Conservation (phyloP, 2,329 filamentous ascomycete genomes). For the Claviceps quebecensis region DNA sequence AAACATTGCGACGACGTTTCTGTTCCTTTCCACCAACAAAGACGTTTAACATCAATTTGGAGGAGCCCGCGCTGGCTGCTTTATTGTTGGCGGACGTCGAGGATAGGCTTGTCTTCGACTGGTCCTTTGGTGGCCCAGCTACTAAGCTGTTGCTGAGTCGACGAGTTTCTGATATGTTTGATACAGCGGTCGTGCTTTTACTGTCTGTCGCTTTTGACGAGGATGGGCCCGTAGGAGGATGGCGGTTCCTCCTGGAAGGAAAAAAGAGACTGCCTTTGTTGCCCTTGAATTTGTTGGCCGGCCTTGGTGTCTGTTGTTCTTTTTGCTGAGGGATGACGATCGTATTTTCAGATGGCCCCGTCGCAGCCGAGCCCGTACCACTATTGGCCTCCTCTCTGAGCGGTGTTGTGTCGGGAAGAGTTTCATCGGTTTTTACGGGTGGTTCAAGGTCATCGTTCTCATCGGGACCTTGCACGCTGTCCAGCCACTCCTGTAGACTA, state of each 20-base stretch:
- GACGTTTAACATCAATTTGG: slow-evolving; percentile 22
- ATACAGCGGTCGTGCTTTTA: background rate
- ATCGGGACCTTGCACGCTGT: background rate
- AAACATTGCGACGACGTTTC: slow-evolving; percentile 22
- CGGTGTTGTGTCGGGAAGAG: background rate
- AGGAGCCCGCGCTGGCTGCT: background rate
- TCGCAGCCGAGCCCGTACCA: background rate
- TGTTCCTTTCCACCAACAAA: slow-evolving; percentile 29
- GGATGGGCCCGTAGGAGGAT: background rate
- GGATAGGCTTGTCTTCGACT: background rate
- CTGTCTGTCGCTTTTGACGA: background rate
- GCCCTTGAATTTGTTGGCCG: background rate
- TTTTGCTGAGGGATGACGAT: background rate
- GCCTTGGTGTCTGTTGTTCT: background rate
- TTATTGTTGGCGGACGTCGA: background rate
- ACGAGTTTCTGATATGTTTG: background rate
- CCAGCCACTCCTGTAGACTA: slow-evolving; percentile 3
- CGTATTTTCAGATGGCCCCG: background rate
- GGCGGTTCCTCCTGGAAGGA: background rate
- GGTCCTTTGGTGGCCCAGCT: background rate
- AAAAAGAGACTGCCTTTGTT: background rate
- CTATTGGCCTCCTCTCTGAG: background rate
- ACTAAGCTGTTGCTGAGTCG: background rate
- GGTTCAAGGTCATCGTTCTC: slow-evolving; percentile 1
- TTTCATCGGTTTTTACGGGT: background rate